phyloP scores from a whole-genome alignment of 2,329 filamentous ascomycete species.

The Aspergillus versicolor region DNA sequence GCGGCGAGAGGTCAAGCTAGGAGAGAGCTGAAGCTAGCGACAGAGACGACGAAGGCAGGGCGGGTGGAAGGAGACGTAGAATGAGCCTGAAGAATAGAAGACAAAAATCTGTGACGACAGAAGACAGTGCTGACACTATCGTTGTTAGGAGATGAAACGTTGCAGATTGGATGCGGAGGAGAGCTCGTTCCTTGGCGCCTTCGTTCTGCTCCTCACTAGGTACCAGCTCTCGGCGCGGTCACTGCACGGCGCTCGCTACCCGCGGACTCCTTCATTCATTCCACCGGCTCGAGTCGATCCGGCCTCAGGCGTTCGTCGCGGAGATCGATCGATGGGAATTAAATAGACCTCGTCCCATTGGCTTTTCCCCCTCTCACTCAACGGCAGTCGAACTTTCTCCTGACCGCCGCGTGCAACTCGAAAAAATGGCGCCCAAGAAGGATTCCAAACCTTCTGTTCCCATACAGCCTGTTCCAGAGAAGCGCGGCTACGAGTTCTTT shows the following conservation, averaged over 20 bases:
- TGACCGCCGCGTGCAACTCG: neutral
- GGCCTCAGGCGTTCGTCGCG: conserved; percentile 7
- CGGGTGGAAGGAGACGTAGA: conserved; percentile 7
- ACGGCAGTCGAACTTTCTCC: neutral
- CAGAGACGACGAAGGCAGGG: conserved; percentile 4
- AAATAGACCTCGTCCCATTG: neutral
- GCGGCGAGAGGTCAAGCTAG: neutral
- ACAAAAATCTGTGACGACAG: neutral
- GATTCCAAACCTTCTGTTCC: conserved; percentile 28
- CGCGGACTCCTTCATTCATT: neutral
- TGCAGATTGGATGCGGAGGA: conserved; percentile 9
- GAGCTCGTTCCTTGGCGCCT: neutral
- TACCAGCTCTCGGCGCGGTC: too few relatives aligned
- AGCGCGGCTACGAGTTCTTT: conserved; percentile 48
- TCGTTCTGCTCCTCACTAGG: too few relatives aligned
- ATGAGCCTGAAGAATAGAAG: neutral
- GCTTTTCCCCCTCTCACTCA: neutral
- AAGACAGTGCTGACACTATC: neutral
- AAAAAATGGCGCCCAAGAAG: conserved; percentile 36
- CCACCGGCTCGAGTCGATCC: conserved; percentile 11
- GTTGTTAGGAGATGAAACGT: conserved; percentile 13
- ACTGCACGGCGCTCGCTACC: too few relatives aligned
- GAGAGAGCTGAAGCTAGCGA: neutral
- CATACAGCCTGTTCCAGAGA: conserved; percentile 38
- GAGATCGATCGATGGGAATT: neutral